A percentile compares a stretch with the other conserved stretches of the same genome.
Evolutionary conservation across 148 eudicot genomes (phyloP).

Genomic region (Dianthus caryophyllus): DNA sequence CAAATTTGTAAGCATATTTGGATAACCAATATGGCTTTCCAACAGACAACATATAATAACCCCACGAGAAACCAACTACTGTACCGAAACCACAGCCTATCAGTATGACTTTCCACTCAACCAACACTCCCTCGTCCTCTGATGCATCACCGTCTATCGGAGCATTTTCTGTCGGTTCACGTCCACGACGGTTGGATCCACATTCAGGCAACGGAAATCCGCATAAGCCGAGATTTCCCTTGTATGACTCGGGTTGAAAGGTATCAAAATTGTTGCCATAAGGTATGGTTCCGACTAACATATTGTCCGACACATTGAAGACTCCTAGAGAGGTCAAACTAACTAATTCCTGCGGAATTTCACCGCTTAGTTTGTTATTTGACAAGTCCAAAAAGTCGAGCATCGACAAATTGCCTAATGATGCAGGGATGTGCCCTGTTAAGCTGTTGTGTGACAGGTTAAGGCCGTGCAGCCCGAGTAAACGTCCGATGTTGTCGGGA

Average conservation of each 20-base stretch:
- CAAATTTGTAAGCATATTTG: neutral
- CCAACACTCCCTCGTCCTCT: slow-evolving; percentile 2
- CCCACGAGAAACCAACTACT: slow-evolving; percentile 13
- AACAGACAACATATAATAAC: slow-evolving; percentile 5
- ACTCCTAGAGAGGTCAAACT: slow-evolving; percentile 17
- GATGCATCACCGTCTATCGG: neutral
- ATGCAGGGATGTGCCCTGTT: slow-evolving; percentile 22
- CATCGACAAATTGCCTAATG: neutral
- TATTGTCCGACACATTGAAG: slow-evolving; percentile 23
- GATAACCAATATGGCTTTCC: slow-evolving; percentile 16
- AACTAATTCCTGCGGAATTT: slow-evolving; percentile 26
- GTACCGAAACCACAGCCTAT: slow-evolving; percentile 21
- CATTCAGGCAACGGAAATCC: slow-evolving; percentile 27
- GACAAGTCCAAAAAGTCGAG: slow-evolving; percentile 35
- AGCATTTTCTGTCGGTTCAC: neutral
- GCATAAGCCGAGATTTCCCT: slow-evolving; percentile 27
- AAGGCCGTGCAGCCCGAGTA: slow-evolving; percentile 15
- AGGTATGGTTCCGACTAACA: slow-evolving; percentile 23
- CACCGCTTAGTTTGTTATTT: slow-evolving; percentile 17
- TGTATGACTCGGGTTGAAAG: slow-evolving; percentile 14
- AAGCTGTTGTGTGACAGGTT: slow-evolving; percentile 34
- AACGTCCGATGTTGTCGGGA: slow-evolving; percentile 17
- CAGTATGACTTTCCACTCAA: slow-evolving; percentile 8
- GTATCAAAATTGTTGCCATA: slow-evolving; percentile 20
- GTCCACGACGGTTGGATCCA: neutral